Conservation (phyloP, 257 asterid genomes). For the Nicotiana noctiflora region DNA sequence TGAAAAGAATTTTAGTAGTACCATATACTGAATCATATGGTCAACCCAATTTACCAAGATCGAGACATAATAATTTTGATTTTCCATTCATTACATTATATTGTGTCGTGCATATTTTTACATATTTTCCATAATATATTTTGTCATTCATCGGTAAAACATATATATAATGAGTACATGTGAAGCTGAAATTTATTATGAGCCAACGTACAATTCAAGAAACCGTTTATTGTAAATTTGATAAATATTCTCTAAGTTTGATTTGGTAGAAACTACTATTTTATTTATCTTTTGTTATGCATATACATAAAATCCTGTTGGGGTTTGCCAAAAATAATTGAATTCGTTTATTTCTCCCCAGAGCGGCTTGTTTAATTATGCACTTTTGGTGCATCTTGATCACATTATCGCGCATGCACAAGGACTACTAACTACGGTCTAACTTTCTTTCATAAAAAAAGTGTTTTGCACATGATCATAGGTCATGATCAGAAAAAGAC, state of each 20-base stretch:
- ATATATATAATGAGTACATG: background rate
- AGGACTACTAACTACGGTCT: background rate
- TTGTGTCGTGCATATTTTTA: background rate
- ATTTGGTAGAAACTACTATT: background rate
- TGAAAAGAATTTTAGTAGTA: background rate
- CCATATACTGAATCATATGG: background rate
- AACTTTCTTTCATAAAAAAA: background rate
- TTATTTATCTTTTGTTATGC: background rate
- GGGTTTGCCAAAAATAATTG: background rate
- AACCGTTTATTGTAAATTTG: background rate
- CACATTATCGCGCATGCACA: slow-evolving; percentile 1
- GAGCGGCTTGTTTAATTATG: background rate
- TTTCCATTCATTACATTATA: background rate
- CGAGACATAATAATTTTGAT: background rate
- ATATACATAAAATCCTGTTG: too few relatives aligned
- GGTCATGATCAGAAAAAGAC: background rate
- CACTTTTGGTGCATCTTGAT: background rate
- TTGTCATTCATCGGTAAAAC: background rate
- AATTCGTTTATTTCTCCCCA: background rate
- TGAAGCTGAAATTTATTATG: background rate
- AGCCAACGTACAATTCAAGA: background rate
- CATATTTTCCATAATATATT: background rate
- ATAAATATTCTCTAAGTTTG: background rate
- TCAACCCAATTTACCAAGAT: background rate
- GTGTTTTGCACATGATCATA: background rate